Evolutionary conservation across 768 basidiomycete species (phyloP), one percentile per base, ranked within the genome.

Genomic region (Mycena crocata): DNA sequence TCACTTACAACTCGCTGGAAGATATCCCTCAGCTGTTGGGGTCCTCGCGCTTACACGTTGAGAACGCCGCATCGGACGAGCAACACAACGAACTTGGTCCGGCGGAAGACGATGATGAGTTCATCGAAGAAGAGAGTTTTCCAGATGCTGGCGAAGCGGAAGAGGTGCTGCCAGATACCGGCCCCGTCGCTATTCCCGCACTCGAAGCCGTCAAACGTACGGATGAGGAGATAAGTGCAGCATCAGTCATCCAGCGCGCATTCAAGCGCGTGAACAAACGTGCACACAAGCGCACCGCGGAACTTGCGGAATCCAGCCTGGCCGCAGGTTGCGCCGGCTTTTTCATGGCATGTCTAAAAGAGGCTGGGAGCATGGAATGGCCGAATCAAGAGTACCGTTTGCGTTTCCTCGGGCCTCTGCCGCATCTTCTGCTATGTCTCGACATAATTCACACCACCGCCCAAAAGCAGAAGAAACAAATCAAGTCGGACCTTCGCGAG

Each of bases 371-470:
- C 9, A 75, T 76, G 31, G 56, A 61, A 4, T 81, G 82, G 81
- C 37, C 63, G 35, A 59, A 57, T 28, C 69, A 66, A 7, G 64
- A 59, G 21, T 85, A 87, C 63, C 77, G 76, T 17, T 59, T 72
- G 0, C 72, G 83, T 17, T 85, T 81, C 68, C 71, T 78, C 9
- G 78, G 79, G 2, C 77, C 78, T 44, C 73, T 86, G 10, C 82
- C 84, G 2, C 81, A 78, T 55, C 67, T 86, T 31, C 72, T 85
- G 3, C 66, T 82, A 2, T 84, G 80, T 65, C 75, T 86, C 31
- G 81, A 86, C 50, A 57, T 72, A n/a, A 70, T 74, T 24, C 71
- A 78, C 14, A 39, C 69, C 2, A 30, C 74, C 23, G 67, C 78
- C 10, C 42, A 72, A 40, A 52, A 71, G 21, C 66, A 72, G 54